These are phyloP conservation scores for Austroboletus niveus DNA, from an alignment of 1,284 basidiomycete genomes.

Conservation along the genomic window DNA sequence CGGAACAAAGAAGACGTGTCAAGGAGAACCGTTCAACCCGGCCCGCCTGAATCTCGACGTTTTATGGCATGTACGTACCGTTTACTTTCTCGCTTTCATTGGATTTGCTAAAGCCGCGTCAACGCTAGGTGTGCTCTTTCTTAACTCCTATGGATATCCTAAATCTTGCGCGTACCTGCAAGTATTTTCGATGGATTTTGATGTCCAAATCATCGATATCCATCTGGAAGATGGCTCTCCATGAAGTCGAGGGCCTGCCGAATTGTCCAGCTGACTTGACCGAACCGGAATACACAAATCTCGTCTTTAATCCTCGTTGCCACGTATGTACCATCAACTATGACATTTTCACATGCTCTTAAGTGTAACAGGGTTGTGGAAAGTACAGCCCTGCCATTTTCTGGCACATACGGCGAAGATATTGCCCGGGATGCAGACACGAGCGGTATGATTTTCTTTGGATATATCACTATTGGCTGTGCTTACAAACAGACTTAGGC, in stretches of 20 bases:
- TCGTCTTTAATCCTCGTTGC: conserved; percentile 25
- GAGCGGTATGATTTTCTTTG: conserved; percentile 9
- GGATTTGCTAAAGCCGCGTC: no score
- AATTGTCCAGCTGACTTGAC: conserved; percentile 32
- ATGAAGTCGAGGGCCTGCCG: conserved; percentile 19
- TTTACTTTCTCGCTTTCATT: no score
- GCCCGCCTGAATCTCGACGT: conserved; percentile 18
- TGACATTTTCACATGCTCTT: not conserved
- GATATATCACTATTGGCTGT: no score
- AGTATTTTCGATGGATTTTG: conserved; percentile 21
- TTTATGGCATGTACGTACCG: conserved; percentile 13
- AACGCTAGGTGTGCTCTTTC: conserved; percentile 22
- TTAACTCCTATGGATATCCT: conserved; percentile 27
- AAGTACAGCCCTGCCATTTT: conserved; percentile 7
- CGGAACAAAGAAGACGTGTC: conserved; percentile 10
- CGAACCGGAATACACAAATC: conserved; percentile 32
- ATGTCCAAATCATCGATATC: conserved; percentile 24
- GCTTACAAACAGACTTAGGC: not conserved
- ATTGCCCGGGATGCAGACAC: conserved; percentile 10
- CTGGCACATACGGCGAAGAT: conserved; percentile 17
- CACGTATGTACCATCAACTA: conserved; percentile 6
- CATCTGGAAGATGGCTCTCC: conserved; percentile 23
- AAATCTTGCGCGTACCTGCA: conserved; percentile 29
- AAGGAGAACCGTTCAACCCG: conserved; percentile 11
- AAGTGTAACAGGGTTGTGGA: conserved; percentile 9